These are phyloP conservation scores for Phytophthora melonis DNA, from an alignment of 352 stramenopile species.

Conservation along the genomic window DNA sequence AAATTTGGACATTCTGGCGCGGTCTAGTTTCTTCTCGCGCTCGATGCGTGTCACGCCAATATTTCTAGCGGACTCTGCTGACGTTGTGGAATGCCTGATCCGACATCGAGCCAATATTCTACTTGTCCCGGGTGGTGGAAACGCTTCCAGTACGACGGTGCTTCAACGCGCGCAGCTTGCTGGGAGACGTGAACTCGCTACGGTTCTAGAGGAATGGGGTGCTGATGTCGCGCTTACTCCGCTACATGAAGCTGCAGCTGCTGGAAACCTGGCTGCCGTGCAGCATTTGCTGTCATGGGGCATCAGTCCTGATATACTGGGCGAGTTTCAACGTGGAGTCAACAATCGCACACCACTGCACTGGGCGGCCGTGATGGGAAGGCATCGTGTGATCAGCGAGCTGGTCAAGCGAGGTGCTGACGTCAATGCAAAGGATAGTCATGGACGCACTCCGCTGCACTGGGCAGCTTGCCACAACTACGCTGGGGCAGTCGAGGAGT, in stretches of 20 bases:
- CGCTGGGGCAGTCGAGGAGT: constrained; percentile 54
- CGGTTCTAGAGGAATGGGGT: constrained; percentile 75
- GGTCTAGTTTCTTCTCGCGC: constrained; percentile 72
- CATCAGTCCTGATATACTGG: constrained; percentile 66
- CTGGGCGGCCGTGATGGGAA: constrained; percentile 81
- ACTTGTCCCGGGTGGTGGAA: constrained; percentile 66
- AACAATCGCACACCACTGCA: constrained; percentile 73
- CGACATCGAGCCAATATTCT: constrained; percentile 76
- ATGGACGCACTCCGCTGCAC: constrained; percentile 72
- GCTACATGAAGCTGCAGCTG: constrained; percentile 71
- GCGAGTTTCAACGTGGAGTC: constrained; percentile 75
- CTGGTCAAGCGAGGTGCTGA: constrained; percentile 60
- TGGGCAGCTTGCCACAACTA: constrained; percentile 85
- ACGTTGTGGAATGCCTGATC: constrained; percentile 74
- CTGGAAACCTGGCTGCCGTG: constrained; percentile 61
- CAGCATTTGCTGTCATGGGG: constrained; percentile 65
- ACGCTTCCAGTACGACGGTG: constrained; percentile 75
- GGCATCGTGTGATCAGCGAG: constrained; percentile 56
- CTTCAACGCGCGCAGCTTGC: constrained; percentile 75
- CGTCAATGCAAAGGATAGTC: constrained; percentile 68
- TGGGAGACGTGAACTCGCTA: constrained; percentile 62
- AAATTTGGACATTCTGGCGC: constrained; percentile 68
- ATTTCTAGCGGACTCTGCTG: constrained; percentile 77
- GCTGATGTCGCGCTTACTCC: constrained; percentile 82
- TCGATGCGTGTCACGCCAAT: constrained; percentile 76